Percentiles rank a stretch among this genome's conserved stretches.
Conservation (phyloP, 306 rosid species). For the Trifolium subterraneum region DNA sequence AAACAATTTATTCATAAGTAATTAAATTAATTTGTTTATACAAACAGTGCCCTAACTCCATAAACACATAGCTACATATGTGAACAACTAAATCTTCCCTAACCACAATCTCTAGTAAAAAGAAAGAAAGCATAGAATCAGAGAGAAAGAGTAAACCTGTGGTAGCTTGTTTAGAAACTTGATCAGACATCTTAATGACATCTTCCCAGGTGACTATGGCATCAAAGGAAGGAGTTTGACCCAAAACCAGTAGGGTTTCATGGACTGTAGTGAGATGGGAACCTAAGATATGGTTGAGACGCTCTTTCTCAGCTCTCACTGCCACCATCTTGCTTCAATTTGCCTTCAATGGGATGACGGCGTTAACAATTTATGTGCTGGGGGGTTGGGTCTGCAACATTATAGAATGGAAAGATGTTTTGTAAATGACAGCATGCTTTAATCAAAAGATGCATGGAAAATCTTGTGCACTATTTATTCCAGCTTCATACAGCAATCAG, state of each 20-base stretch:
- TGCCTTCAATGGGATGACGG: neutral
- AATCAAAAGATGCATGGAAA: constrained; percentile 6
- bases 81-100: no score
- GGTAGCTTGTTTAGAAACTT: constrained; percentile 85
- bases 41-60: no score
- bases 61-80: no score
- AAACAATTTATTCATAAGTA: no score
- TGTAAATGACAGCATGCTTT: no score
- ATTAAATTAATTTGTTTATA: no score
- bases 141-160: constrained; percentile 52
- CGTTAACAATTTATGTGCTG: neutral
- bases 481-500: constrained; percentile 1
- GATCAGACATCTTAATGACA: constrained; percentile 67
- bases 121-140: neutral
- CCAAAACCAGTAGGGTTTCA: constrained; percentile 75
- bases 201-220: constrained; percentile 79
- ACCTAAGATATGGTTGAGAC: constrained; percentile 49
- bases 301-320: constrained; percentile 59
- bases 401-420: no score
- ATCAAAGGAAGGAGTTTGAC: constrained; percentile 57
- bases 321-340: no score
- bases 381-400: no score
- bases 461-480: neutral
- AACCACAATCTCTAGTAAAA: neutral
- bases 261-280: constrained; percentile 70